Conservation (phyloP, 108 stramenopile species). For the Nannochloropsis granulata region DNA sequence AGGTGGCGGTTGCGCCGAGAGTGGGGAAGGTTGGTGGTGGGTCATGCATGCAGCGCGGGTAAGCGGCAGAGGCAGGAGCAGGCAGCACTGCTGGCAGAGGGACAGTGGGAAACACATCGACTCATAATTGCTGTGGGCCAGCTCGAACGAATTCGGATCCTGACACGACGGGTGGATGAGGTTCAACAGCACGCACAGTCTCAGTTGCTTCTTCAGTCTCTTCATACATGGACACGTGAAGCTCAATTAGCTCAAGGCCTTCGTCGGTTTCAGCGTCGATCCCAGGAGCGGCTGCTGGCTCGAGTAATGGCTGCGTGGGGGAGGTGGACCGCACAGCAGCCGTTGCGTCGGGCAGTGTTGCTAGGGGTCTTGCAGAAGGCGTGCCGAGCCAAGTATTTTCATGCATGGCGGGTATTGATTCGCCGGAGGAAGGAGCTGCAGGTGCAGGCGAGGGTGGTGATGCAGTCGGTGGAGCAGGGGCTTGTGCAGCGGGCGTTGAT, state of each 20-base stretch:
- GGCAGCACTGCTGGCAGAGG: neutral
- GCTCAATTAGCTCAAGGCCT: neutral
- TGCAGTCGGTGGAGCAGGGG: neutral
- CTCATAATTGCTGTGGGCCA: neutral
- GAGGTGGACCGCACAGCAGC: neutral
- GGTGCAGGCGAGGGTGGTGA: neutral
- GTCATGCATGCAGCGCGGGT: neutral
- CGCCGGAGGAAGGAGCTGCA: neutral
- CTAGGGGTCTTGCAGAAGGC: neutral
- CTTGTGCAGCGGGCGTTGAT: neutral
- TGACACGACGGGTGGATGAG: neutral
- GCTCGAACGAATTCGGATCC: neutral
- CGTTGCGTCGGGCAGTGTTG: neutral
- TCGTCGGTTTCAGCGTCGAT: neutral
- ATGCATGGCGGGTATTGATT: neutral
- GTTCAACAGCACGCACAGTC: neutral
- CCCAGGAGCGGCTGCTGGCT: neutral
- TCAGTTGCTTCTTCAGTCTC: neutral
- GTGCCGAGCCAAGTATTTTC: neutral
- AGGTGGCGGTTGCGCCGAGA: neutral
- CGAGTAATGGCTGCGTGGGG: neutral
- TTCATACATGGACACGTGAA: neutral
- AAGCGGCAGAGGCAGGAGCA: neutral
- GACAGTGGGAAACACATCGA: neutral
- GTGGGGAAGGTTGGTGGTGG: neutral